Percentiles rank a stretch among this genome's conserved stretches.
These are phyloP conservation scores for Solioccasus polychromus DNA, from an alignment of 768 basidiomycete genomes.

Conservation along the genomic window DNA sequence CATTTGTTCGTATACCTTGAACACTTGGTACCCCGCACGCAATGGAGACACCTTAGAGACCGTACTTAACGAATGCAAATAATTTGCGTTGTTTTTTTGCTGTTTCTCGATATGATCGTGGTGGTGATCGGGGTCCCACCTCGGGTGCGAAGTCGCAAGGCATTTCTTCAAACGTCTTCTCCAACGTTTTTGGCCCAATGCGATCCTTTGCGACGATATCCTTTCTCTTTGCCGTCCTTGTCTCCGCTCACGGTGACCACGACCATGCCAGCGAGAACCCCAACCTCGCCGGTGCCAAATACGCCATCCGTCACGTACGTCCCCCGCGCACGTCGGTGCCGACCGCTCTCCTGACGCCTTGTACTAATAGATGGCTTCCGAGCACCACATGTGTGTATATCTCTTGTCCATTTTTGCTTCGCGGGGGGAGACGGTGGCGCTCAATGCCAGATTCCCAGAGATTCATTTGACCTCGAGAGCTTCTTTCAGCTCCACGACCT, in stretches of 20 bases:
- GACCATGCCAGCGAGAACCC: slow-evolving; percentile 56
- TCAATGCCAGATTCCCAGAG: slow-evolving; percentile 42
- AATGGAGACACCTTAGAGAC: slow-evolving; percentile 1
- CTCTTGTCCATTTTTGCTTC: not conserved
- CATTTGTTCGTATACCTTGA: slow-evolving; percentile 1
- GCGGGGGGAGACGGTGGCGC: not conserved
- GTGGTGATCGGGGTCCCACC: slow-evolving; percentile 24
- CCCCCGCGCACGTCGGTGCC: slow-evolving; percentile 4
- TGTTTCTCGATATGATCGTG: too few relatives aligned
- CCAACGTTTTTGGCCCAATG: slow-evolving; percentile 39
- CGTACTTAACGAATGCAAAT: slow-evolving; percentile 2
- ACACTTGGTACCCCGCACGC: not conserved
- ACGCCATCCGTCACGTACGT: slow-evolving; percentile 90
- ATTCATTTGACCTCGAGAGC: slow-evolving; percentile 77
- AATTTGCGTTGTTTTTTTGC: too few relatives aligned
- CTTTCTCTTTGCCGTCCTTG: slow-evolving; percentile 34
- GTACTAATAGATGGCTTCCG: slow-evolving; percentile 72
- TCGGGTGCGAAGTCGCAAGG: not conserved
- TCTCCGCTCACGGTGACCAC: slow-evolving; percentile 62
- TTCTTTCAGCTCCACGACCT: slow-evolving; percentile 98
- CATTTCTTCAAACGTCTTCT: not conserved
- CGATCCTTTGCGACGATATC: slow-evolving; percentile 43
- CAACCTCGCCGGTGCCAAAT: slow-evolving; percentile 47
- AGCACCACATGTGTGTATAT: slow-evolving; percentile 74
- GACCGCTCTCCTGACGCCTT: slow-evolving; percentile 14